Evolutionary conservation across 108 stramenopile species (phyloP).

Genomic region (Discostella stelligeroides): DNA sequence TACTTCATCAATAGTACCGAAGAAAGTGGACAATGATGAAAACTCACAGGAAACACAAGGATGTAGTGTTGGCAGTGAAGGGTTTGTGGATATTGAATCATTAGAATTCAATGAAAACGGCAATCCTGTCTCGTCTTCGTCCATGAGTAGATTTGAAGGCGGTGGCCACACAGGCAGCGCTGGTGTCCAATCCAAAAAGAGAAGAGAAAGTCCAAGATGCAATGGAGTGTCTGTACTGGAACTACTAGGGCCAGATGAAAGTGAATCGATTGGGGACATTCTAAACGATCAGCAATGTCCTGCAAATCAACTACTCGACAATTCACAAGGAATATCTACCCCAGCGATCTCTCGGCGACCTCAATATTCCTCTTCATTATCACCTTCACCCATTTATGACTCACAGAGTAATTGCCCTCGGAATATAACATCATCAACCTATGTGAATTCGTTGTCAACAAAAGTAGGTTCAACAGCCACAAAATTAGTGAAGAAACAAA

Average conservation of each 20-base stretch:
- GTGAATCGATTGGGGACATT: slow-evolving; percentile 1
- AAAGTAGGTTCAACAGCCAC: not conserved
- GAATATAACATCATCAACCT: not conserved
- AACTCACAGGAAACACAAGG: not conserved
- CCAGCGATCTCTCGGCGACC: not conserved
- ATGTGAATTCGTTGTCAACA: not conserved
- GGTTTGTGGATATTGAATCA: not conserved
- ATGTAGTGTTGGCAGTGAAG: not conserved
- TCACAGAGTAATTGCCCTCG: not conserved
- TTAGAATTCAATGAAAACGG: slow-evolving; percentile 4
- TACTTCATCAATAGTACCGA: slow-evolving; percentile 17
- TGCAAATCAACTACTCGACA: not conserved
- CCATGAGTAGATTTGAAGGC: not conserved
- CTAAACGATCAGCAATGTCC: slow-evolving; percentile 1
- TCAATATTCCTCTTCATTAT: slow-evolving; percentile 4
- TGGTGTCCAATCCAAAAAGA: slow-evolving; percentile 10
- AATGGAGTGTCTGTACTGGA: slow-evolving; percentile 15
- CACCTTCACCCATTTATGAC: not conserved
- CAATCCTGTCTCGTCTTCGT: not conserved
- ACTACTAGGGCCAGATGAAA: not conserved
- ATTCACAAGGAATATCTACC: not conserved
- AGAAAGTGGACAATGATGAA: slow-evolving; percentile 1
- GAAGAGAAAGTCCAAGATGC: slow-evolving; percentile 16
- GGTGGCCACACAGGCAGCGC: not conserved
- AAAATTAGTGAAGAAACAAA: slow-evolving; percentile 8